Percentiles rank a stretch among this genome's conserved stretches.
phyloP scores from a whole-genome alignment of 257 asterid species.

The Salvia hispanica region DNA sequence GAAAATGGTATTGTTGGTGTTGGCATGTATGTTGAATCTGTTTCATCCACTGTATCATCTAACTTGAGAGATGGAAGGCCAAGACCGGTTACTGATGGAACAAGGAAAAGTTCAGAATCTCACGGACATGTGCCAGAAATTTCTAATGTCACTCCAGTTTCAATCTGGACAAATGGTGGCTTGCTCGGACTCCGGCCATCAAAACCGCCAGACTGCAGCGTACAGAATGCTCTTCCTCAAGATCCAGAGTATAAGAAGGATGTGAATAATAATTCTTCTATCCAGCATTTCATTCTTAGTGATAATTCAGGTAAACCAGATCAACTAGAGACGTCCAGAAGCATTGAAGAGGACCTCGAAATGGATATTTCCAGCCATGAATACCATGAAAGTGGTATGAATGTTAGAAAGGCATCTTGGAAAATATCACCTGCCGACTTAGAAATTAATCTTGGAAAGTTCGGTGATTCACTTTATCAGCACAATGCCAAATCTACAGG shows the following conservation, averaged over 20 bases:
- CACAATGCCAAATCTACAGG: constrained; percentile 38
- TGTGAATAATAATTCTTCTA: constrained; percentile 32
- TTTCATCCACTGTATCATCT: constrained; percentile 37
- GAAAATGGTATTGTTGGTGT: constrained; percentile 37
- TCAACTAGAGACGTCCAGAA: constrained; percentile 36
- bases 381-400: constrained; percentile 45
- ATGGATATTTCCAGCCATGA: constrained; percentile 45
- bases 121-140: constrained; percentile 54
- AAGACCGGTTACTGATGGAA: constrained; percentile 36
- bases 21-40: constrained; percentile 42
- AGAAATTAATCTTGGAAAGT: constrained; percentile 58
- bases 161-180: constrained; percentile 97
- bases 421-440: constrained; percentile 73
- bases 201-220: constrained; percentile 82
- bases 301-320: constrained; percentile 42
- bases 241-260: constrained; percentile 38
- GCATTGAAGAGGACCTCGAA: constrained; percentile 34
- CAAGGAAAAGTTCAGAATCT: constrained; percentile 42
- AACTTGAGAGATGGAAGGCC: constrained; percentile 34
- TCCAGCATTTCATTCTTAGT: constrained; percentile 26
- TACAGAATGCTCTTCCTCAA: constrained; percentile 39
- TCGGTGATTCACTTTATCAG: constrained; percentile 40
- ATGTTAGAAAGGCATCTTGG: constrained; percentile 62
- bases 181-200: constrained; percentile 96
- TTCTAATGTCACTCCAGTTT: constrained; percentile 49